A percentile compares a stretch with the other conserved stretches of the same genome.
Evolutionary conservation across 257 asterid species (phyloP).

Genomic region (Forsythia suspensa): DNA sequence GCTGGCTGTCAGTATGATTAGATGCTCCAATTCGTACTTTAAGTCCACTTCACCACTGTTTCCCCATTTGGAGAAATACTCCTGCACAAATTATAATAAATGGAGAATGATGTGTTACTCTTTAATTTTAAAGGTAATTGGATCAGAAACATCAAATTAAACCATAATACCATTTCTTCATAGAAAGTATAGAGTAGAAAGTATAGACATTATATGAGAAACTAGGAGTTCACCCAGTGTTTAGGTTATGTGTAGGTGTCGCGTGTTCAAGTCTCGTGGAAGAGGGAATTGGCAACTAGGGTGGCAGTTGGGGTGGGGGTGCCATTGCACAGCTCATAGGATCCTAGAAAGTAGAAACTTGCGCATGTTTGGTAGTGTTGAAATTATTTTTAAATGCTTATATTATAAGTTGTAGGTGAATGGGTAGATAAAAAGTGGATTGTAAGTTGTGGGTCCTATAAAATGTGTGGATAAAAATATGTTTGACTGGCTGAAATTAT

Average conservation of each 20-base stretch:
- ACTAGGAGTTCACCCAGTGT: too few species aligned
- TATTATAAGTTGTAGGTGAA: too few species aligned
- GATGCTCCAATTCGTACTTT: conserved; percentile 51
- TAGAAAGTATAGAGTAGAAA: too few species aligned
- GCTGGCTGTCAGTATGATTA: conserved; percentile 55
- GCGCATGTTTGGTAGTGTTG: too few species aligned
- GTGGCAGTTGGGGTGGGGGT: not conserved
- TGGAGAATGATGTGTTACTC: not conserved
- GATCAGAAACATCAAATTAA: not conserved
- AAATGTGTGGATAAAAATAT: too few species aligned
- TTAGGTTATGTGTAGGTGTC: not conserved
- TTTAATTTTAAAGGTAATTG: not conserved
- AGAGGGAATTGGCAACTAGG: not conserved
- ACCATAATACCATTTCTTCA: too few species aligned
- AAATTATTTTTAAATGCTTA: too few species aligned
- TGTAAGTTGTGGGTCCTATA: too few species aligned
- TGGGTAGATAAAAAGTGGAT: too few species aligned
- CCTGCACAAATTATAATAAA: conserved; percentile 27
- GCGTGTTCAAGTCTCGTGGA: not conserved
- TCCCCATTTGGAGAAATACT: conserved; percentile 61
- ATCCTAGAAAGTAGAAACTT: not conserved
- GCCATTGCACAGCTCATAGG: not conserved
- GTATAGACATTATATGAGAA: too few species aligned
- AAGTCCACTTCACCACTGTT: conserved; percentile 50
- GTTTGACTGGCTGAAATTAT: too few species aligned